Base-by-base conservation (phyloP, 495 filamentous ascomycete species). In the Aspergillus asperescens region DNA sequence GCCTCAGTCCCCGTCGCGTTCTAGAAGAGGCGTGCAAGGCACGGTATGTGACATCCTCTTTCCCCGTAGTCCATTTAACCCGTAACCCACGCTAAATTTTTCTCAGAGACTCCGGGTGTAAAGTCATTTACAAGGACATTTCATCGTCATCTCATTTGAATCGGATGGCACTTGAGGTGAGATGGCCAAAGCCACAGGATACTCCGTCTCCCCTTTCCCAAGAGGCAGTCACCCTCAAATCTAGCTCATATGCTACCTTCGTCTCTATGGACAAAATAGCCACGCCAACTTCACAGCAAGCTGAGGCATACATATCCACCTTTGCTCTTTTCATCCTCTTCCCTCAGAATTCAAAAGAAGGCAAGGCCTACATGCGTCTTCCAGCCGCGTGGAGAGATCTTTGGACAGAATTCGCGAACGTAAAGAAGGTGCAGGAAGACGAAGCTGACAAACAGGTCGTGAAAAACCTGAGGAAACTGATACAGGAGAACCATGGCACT, bases 1-100 rank as follows among this genome's bases (percentile, higher is more conserved):
- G 88, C 28, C 55, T 92, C 12, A 85, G 68, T 55, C 88, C 89
- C 16, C 77, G 81, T 34, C 76, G 83, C 49, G 77, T 88, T 34
- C 67, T 98, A 13, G 89, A 96, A 60, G 93, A 96, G 67, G 81
- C 88, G 38, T 95, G 90, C 64, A 86, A 85, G 57, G 81, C 89
- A 52, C 86, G 87, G 86, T 86, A 71, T 64, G 77, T 9, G 9
- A 9, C 20, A n/a, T 29, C 16, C 15, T n/a, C 15, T 38, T 15
- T 45, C 18, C 7, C 12, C 18, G 20, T n/a, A 9, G n/a, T n/a
- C n/a, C n/a, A n/a, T n/a, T n/a, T n/a, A n/a, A n/a, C n/a, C n/a
- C n/a, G 12, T 20, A 31, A 56, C 40, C 57, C 16, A 43, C 7
- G 22, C 18, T 28, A 7, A 38, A 49, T 34, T 7, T 39, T 7